Evolutionary conservation across 2,329 filamentous ascomycete species (phyloP), one percentile per base, ranked within the genome.

Genomic region (Diplocarpon rosae): DNA sequence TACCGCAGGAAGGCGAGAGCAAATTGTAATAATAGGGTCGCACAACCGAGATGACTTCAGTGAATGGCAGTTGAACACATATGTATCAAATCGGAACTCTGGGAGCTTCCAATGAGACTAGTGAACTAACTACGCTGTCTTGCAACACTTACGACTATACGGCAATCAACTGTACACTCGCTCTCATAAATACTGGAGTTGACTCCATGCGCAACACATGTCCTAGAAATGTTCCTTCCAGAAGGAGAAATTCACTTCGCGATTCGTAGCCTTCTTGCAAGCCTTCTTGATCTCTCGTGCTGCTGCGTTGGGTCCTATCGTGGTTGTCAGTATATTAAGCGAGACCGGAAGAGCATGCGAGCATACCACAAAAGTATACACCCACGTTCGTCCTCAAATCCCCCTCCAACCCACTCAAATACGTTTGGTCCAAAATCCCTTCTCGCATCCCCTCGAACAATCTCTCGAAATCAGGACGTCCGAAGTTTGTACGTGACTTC

Each of bases 331-430:
- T 43, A 4, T 3, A 7, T 7, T 24, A 33, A 49, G 16, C 33
- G 14, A 35, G 10, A 35, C 17, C 13, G 37, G 10, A 35, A 13
- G 20, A 17, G 20, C 20, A 37, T 28, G 11, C 37, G 36, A 49
- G 73, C 51, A 85, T 92, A 17, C 92, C 92, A 64, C 92, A 98
- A 66, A 96, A 96, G 69, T 98, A 98, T 15, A 98, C 90, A 66
- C 92, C 92, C 11, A 98, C 84, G 31, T 90, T 87, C 3, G 87
- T 93, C 58, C 78, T 76, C 61, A 83, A 72, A 56, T 75, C 82
- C 47, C 77, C 77, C 64, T 93, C 84, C 13, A 95, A 66, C 1
- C 88, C 89, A 42, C 76, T 76, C 58, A 96, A 78, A 60, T 96
- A 98, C 1, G 80, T 84, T 56, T 87, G 78, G 62, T 94, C 79